These are phyloP conservation scores for Xylaria longipes DNA, from an alignment of 495 filamentous ascomycete species.

Conservation along the genomic window DNA sequence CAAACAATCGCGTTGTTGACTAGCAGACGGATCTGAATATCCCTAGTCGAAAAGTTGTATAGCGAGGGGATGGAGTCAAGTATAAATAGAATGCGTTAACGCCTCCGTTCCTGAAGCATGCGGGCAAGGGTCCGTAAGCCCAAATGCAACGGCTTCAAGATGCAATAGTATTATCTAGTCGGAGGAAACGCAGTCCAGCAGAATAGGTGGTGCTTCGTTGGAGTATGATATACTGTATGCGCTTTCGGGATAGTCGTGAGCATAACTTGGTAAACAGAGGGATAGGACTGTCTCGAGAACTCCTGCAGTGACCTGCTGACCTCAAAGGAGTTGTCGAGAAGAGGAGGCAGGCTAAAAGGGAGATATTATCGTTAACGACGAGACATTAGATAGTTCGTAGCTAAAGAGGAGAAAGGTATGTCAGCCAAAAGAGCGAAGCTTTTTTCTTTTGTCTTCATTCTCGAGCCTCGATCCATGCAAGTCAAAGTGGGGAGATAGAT, in stretches of 20 bases:
- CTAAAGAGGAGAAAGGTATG: constrained; percentile 39
- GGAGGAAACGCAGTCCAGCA: neutral
- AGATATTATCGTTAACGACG: constrained; percentile 39
- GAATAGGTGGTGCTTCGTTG: constrained; percentile 5
- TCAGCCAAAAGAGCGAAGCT: constrained; percentile 35
- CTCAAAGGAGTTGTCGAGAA: constrained; percentile 75
- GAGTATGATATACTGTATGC: neutral
- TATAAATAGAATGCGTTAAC: neutral
- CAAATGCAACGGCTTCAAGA: neutral
- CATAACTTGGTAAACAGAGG: constrained; percentile 33
- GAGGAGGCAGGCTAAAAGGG: constrained; percentile 42
- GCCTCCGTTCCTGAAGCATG: neutral
- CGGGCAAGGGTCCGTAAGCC: neutral
- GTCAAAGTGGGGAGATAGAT: neutral
- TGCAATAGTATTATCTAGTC: neutral
- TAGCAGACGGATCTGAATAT: neutral
- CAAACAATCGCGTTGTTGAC: neutral
- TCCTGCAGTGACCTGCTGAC: constrained; percentile 94
- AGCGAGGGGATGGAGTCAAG: neutral
- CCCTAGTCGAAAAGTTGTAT: neutral
- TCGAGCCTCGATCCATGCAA: constrained; percentile 4
- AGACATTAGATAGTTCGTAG: constrained; percentile 32
- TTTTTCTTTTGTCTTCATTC: constrained; percentile 18
- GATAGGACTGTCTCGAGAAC: constrained; percentile 53
- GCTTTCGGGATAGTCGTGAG: constrained; percentile 12